phyloP scores from a whole-genome alignment of 1,284 basidiomycete genomes.

The Kwoniella shivajii region DNA sequence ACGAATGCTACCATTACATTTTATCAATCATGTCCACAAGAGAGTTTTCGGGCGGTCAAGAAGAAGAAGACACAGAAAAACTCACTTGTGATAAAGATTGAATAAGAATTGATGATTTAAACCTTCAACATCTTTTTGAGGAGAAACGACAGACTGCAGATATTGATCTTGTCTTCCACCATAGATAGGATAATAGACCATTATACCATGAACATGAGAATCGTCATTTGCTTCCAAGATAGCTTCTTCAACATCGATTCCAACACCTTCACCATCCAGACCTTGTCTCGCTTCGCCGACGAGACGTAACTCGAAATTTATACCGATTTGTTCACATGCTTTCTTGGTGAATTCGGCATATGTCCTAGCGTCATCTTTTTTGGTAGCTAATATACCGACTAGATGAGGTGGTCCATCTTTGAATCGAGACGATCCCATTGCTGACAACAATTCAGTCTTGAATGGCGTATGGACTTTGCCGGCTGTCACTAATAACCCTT shows the following conservation, averaged over 20 bases:
- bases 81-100: constrained; percentile 94
- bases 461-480: constrained; percentile 53
- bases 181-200: constrained; percentile 96
- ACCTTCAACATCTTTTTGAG: constrained; percentile 96
- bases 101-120: constrained; percentile 95
- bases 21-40: not conserved
- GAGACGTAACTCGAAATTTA: constrained; percentile 77
- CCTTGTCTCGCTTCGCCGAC: constrained; percentile 61
- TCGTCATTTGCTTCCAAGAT: constrained; percentile 94
- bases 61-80: constrained; percentile 2
- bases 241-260: constrained; percentile 85
- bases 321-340: constrained; percentile 84
- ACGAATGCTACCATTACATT: constrained; percentile 64
- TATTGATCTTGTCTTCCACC: constrained; percentile 90
- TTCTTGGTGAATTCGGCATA: constrained; percentile 94
- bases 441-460: constrained; percentile 51
- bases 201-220: constrained; percentile 83
- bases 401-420: constrained; percentile 64
- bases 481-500: constrained; percentile 54
- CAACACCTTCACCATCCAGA: constrained; percentile 57
- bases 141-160: constrained; percentile 76
- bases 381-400: constrained; percentile 89
- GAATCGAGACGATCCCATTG: constrained; percentile 39
- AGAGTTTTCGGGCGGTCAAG: not conserved
- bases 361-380: constrained; percentile 78